Evolutionary conservation across 768 basidiomycete species (phyloP), one percentile per base, ranked within the genome.

Genomic region (Lanmaoa rubissima): DNA sequence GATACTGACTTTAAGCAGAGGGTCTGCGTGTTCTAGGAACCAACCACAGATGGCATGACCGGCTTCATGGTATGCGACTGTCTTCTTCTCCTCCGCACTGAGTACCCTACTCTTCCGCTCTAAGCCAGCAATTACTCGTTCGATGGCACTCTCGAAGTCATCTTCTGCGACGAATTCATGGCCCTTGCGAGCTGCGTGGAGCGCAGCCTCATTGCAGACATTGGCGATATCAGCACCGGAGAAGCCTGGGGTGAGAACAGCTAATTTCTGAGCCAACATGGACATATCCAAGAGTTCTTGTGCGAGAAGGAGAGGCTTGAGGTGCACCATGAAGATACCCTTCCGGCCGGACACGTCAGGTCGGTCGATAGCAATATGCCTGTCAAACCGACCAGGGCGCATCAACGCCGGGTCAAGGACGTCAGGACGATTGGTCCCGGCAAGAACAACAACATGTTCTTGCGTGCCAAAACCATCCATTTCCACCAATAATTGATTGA

Each of bases 391-490:
- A 48, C 97, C 97, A 11, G 97, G 97, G 41, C 97, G 93, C 85
- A 98, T 86, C 60, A 99, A 82, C 1, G 97, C 97, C 40, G 87
- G 80, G 69, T 99, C 97, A 50, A 99, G 88, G 28, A 98, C 95
- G 68, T 99, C 97, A 9, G 94, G 90, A 62, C 97, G 77, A 76
- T 99, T 99, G 19, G 97, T 99, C 56, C 97, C 97, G 0, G 97
- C 92, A 47, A 99, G 82, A 17, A 99, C 88, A 48, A 98, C 96
- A 57, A 99, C 86, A 66, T 98, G 94, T 70, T 98, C 94, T 59
- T 90, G 85, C n/a, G 94, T 96, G 39, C 91, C 90, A 74, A 99
- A 99, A 28, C 97, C 97, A 71, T 99, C 97, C 97, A 99, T 98
- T 77, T 99, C 96, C 52, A 98, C 97, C 58, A 99, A 79, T 13